Evolutionary conservation across 2,329 filamentous ascomycete species (phyloP), one percentile per base, ranked within the genome.

Genomic region (Purpureocillium takamizusanense): DNA sequence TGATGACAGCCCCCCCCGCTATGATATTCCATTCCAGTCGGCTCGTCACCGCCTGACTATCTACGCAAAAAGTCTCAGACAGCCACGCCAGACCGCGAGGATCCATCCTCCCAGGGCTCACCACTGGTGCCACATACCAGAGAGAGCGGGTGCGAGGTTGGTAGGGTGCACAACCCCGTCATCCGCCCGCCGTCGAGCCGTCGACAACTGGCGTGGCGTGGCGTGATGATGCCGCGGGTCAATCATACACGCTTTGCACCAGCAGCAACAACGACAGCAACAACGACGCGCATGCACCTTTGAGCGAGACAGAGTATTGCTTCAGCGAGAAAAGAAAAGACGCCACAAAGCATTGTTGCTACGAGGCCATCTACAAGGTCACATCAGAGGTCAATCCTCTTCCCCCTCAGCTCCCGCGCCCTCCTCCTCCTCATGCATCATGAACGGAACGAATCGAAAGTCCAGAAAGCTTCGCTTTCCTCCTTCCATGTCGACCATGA

Each of bases 401-500:
- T 16, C 36, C 4, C 36, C 40, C 30, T 25, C 31, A 13, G 28
- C 36, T 13, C 4, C 36, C 14, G 31, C 39, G 4, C 43, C 46
- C 7, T 48, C 45, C 1, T 63, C 63, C 5, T 69, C 69, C 21
- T 78, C 79, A 31, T 83, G 74, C 16, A 75, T 73, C 13, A 72
- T 69, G 39, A 79, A 81, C 13, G 86, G 86, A 41, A 94, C 81
- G 54, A 92, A 86, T 15, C 83, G 72, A 58, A 90, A 94, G 58
- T 92, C 85, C 17, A 92, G 70, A 61, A 90, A 94, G 50, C 79
- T 85, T 30, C 79, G 68, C 17, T 70, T 69, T 5, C 75, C 73
- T 7, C 75, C 74, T 44, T 92, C 86, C 31, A 89, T 71, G 55
- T 95, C 87, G 13, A 98, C 82, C 83, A 98, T 92, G 53, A 97